Conservation (phyloP, 352 stramenopile genomes). For the Pythium folliculosum region DNA sequence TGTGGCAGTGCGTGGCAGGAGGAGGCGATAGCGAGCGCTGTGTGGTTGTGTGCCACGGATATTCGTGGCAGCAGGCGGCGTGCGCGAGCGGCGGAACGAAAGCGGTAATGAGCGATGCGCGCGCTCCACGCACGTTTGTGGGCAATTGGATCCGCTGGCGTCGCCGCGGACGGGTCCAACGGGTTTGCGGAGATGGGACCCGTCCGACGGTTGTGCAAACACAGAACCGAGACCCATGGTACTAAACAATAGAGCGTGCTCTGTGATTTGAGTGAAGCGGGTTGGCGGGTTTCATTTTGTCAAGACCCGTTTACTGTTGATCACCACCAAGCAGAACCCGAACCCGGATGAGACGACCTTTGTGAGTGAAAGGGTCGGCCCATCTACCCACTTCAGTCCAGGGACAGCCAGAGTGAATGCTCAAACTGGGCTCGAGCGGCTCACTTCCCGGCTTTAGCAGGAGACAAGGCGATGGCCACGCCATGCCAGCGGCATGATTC, state of each 20-base stretch:
- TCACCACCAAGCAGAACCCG: neutral
- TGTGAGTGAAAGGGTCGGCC: no score
- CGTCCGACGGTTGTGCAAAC: slow-evolving; percentile 27
- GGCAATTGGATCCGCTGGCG: slow-evolving; percentile 26
- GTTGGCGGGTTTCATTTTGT: neutral
- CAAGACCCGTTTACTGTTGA: neutral
- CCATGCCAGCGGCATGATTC: no score
- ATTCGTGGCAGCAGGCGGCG: slow-evolving; percentile 1
- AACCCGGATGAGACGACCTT: neutral
- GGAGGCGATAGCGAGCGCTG: no score
- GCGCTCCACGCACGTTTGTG: slow-evolving; percentile 24
- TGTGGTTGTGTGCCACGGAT: no score
- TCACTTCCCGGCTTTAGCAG: slow-evolving; percentile 14
- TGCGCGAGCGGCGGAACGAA: slow-evolving; percentile 1
- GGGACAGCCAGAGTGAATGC: slow-evolving; percentile 39
- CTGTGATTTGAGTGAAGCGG: neutral
- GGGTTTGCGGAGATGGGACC: neutral
- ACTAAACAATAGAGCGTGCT: neutral
- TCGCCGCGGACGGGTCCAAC: slow-evolving; percentile 16
- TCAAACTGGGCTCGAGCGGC: slow-evolving; percentile 28
- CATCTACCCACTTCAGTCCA: slow-evolving; percentile 8
- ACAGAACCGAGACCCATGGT: slow-evolving; percentile 13
- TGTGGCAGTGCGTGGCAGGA: no score
- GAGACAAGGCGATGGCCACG: neutral
- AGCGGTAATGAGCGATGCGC: slow-evolving; percentile 14